Percentiles rank a stretch among this genome's conserved stretches.
Conservation (phyloP, 2,329 filamentous ascomycete genomes). For the Tolypocladium guangdongense region DNA sequence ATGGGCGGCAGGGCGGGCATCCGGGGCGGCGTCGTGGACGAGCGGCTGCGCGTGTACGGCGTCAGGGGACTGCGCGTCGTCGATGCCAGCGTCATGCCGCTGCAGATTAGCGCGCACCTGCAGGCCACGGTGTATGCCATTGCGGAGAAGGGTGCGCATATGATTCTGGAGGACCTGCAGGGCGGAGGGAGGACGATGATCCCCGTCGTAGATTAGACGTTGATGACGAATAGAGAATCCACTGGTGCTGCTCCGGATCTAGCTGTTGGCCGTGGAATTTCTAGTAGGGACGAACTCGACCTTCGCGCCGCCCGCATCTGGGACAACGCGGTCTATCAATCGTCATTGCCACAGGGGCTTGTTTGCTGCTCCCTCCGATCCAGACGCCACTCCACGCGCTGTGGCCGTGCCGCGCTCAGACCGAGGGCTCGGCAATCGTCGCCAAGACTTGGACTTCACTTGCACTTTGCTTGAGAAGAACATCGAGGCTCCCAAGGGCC, state of each 20-base stretch:
- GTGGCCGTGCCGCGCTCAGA: too few relatives aligned
- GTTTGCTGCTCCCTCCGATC: not conserved
- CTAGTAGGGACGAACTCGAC: too few relatives aligned
- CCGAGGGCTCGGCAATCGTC: not conserved
- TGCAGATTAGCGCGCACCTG: slow-evolving; percentile 14
- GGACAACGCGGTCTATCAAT: too few relatives aligned
- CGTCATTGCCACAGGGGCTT: not conserved
- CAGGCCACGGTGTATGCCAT: slow-evolving; percentile 20
- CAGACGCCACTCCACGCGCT: too few relatives aligned
- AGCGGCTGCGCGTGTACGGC: slow-evolving; percentile 13
- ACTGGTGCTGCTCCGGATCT: too few relatives aligned
- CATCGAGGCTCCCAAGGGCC: too few relatives aligned
- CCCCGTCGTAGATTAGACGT: not conserved
- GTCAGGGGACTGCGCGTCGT: slow-evolving; percentile 11
- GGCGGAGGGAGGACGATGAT: not conserved
- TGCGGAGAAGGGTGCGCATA: slow-evolving; percentile 19
- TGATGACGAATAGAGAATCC: too few relatives aligned
- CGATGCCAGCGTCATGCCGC: slow-evolving; percentile 15
- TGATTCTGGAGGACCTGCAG: slow-evolving; percentile 16
- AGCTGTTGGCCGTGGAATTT: too few relatives aligned
- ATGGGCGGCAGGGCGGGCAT: slow-evolving; percentile 20
- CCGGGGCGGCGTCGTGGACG: slow-evolving; percentile 17
- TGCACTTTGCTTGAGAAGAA: too few relatives aligned
- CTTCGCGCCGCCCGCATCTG: too few relatives aligned
- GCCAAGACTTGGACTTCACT: not conserved